Evolutionary conservation across 257 asterid species (phyloP).

Genomic region (Penstemon newberryi): DNA sequence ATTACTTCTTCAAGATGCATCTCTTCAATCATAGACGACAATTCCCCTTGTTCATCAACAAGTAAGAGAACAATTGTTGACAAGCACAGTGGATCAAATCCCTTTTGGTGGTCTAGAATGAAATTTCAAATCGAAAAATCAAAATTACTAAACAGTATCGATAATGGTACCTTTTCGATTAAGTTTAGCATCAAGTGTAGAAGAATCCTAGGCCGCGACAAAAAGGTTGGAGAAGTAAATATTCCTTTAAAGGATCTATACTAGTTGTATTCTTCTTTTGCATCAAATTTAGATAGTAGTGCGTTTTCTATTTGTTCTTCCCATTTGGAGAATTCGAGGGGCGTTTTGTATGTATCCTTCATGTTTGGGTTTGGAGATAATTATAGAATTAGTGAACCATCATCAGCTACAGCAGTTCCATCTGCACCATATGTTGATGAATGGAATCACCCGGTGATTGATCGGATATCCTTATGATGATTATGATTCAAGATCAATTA

Average conservation of each 20-base stretch:
- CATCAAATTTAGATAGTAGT: neutral
- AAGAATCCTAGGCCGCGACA: constrained; percentile 3
- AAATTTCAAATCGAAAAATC: constrained; percentile 17
- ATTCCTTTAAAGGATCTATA: constrained; percentile 9
- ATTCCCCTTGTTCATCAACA: neutral
- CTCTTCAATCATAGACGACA: constrained; percentile 17
- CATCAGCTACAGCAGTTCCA: neutral
- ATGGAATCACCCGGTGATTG: neutral
- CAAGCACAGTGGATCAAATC: constrained; percentile 19
- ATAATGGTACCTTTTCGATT: neutral
- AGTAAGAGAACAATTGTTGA: constrained; percentile 8
- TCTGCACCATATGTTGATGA: neutral
- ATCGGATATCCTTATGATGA: too few relatives aligned
- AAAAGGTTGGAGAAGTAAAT: constrained; percentile 8
- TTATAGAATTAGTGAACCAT: neutral
- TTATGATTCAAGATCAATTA: neutral
- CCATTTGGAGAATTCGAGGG: constrained; percentile 4
- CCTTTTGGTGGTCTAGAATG: constrained; percentile 28
- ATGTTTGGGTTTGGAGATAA: constrained; percentile 15
- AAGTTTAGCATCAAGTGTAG: constrained; percentile 9
- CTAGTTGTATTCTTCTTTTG: neutral
- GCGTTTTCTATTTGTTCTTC: constrained; percentile 6
- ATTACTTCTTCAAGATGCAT: constrained; percentile 23
- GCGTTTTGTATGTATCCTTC: constrained; percentile 21
- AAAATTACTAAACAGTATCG: neutral